A percentile compares a stretch with the other conserved stretches of the same genome.
Evolutionary conservation across 2,329 filamentous ascomycete species (phyloP).

Genomic region (Pyrenophora tritici-repentis): DNA sequence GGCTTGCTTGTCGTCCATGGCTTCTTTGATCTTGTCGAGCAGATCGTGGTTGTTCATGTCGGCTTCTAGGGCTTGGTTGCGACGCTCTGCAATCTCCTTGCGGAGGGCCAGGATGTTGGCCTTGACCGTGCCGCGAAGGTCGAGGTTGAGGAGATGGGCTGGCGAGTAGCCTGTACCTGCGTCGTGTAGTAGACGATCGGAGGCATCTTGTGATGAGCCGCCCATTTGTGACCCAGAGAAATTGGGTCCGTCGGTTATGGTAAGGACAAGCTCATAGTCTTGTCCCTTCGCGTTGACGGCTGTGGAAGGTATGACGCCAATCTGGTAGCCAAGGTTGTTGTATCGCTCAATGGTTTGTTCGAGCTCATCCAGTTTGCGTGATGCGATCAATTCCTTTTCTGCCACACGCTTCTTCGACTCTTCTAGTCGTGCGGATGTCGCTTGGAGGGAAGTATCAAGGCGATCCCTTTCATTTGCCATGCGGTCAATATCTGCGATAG

Average conservation of each 20-base stretch:
- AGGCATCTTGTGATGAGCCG: conserved; percentile 51
- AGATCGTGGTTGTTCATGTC: conserved; percentile 95
- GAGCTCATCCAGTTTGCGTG: conserved; percentile 85
- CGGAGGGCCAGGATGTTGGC: conserved; percentile 76
- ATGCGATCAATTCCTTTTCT: conserved; percentile 88
- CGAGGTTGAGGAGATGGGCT: conserved; percentile 83
- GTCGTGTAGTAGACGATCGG: conserved; percentile 81
- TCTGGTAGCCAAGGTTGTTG: conserved; percentile 93
- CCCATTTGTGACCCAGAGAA: conserved; percentile 64
- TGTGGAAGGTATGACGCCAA: conserved; percentile 82
- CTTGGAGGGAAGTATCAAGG: conserved; percentile 85
- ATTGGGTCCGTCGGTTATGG: conserved; percentile 77
- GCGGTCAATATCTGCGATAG: conserved; percentile 97
- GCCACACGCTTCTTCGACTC: conserved; percentile 82
- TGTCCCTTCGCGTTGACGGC: conserved; percentile 83
- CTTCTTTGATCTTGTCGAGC: conserved; percentile 92
- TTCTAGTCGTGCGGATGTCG: conserved; percentile 74
- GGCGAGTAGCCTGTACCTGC: conserved; percentile 86
- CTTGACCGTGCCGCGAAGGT: conserved; percentile 82
- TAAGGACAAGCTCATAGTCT: conserved; percentile 83
- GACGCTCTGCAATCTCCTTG: conserved; percentile 90
- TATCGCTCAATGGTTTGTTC: conserved; percentile 87
- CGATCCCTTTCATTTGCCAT: conserved; percentile 96
- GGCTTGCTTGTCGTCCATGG: conserved; percentile 90
- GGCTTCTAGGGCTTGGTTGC: conserved; percentile 79